Conservation (phyloP, 2,329 filamentous ascomycete genomes). For the Epichloe uncinata region DNA sequence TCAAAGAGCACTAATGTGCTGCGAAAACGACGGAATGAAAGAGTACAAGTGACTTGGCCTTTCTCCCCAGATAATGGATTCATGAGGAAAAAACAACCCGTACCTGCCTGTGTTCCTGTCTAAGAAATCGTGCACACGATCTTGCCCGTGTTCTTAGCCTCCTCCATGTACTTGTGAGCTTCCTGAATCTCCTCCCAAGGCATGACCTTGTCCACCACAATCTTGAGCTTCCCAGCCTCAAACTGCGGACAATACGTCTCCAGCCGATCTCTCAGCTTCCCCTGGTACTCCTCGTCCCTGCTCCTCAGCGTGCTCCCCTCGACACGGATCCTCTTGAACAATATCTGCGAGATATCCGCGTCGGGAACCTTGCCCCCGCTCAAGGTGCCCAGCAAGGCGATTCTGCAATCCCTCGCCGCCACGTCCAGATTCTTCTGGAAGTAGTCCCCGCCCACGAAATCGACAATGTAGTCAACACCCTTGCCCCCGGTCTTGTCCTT, state of each 20-base stretch:
- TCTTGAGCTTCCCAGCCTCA: constrained; percentile 58
- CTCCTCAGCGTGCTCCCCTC: constrained; percentile 78
- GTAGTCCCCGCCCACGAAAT: constrained; percentile 70
- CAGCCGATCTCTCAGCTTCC: constrained; percentile 58
- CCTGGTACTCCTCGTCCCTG: constrained; percentile 68
- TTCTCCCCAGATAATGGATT: not conserved
- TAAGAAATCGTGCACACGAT: constrained; percentile 45
- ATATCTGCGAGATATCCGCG: constrained; percentile 58
- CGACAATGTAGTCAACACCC: constrained; percentile 77
- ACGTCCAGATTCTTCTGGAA: constrained; percentile 69
- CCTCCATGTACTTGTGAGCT: constrained; percentile 61
- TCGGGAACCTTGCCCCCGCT: constrained; percentile 58
- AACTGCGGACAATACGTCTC: constrained; percentile 68
- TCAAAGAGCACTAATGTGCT: constrained; percentile 51
- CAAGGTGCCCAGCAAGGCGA: constrained; percentile 65
- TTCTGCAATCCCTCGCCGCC: constrained; percentile 59
- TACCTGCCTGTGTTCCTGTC: not conserved
- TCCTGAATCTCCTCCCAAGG: constrained; percentile 62
- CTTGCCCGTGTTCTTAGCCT: constrained; percentile 58
- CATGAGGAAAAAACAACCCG: not conserved
- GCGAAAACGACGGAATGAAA: not conserved
- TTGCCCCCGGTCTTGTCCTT: constrained; percentile 57
- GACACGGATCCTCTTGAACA: constrained; percentile 64
- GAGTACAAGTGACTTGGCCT: too few relatives aligned
- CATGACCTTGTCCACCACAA: constrained; percentile 71